Evolutionary conservation across 2,329 filamentous ascomycete species (phyloP).

Genomic region (Trichocomaceae sp.): DNA sequence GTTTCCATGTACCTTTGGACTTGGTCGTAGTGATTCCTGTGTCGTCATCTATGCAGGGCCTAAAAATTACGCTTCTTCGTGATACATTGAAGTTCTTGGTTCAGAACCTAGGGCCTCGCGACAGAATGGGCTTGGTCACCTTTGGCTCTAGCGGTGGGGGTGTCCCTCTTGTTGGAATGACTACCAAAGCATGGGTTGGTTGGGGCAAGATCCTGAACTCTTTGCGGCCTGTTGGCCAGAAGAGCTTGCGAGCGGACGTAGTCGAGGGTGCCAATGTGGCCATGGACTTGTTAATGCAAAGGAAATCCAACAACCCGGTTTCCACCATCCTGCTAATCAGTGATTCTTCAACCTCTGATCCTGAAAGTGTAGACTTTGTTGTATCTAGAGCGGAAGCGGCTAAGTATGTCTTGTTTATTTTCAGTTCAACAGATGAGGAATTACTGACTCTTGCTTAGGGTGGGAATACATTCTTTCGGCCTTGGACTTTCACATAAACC

Average conservation of each 20-base stretch:
- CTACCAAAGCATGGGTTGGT: slow-evolving; percentile 84
- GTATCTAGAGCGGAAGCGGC: slow-evolving; percentile 93
- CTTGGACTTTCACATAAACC: slow-evolving; percentile 96
- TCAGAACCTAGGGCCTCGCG: slow-evolving; percentile 77
- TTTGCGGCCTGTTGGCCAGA: slow-evolving; percentile 89
- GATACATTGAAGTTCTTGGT: slow-evolving; percentile 92
- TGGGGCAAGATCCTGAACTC: slow-evolving; percentile 82
- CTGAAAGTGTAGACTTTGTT: slow-evolving; percentile 95
- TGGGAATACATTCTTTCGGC: slow-evolving; percentile 93
- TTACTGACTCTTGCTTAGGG: slow-evolving; percentile 44
- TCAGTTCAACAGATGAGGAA: neutral
- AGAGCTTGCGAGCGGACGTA: slow-evolving; percentile 91
- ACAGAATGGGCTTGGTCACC: slow-evolving; percentile 94
- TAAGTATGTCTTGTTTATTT: slow-evolving; percentile 59
- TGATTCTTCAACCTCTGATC: slow-evolving; percentile 89
- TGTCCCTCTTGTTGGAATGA: slow-evolving; percentile 96
- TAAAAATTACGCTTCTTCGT: slow-evolving; percentile 90
- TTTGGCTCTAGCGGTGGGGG: slow-evolving; percentile 93
- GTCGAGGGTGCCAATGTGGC: slow-evolving; percentile 96
- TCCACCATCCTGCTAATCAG: slow-evolving; percentile 95
- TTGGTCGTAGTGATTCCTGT: slow-evolving; percentile 95
- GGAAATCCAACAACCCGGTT: slow-evolving; percentile 90
- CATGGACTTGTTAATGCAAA: slow-evolving; percentile 97
- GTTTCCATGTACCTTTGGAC: slow-evolving; percentile 84
- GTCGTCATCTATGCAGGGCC: slow-evolving; percentile 97